These are phyloP conservation scores for Apophysomyces trapeziformis DNA, from an alignment of 371 early-diverging fungal species.

Conservation along the genomic window DNA sequence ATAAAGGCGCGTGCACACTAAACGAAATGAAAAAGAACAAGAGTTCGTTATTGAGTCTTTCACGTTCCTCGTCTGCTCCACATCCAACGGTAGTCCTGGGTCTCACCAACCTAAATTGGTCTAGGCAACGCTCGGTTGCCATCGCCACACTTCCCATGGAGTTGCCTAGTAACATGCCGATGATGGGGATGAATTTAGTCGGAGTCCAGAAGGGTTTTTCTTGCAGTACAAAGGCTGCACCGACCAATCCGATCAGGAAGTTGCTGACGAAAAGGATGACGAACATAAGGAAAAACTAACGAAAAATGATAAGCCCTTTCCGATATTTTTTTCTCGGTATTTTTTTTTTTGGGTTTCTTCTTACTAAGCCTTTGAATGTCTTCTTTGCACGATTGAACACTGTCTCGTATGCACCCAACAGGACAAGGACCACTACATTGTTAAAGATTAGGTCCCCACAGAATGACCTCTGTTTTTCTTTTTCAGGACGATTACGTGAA, in stretches of 20 bases:
- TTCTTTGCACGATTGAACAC: slow-evolving; percentile 48
- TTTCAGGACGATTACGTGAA: slow-evolving; percentile 30
- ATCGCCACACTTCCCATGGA: slow-evolving; percentile 84
- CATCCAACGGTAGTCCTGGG: not conserved
- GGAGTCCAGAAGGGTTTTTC: slow-evolving; percentile 77
- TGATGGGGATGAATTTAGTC: slow-evolving; percentile 80
- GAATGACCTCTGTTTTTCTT: not conserved
- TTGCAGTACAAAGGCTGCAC: slow-evolving; percentile 70
- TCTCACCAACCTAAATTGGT: slow-evolving; percentile 50
- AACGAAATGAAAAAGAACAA: slow-evolving; percentile 11
- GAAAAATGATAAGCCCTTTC: not conserved
- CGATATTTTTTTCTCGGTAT: not conserved
- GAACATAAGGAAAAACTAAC: slow-evolving; percentile 54
- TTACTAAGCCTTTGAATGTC: slow-evolving; percentile 48
- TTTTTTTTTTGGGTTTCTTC: not conserved
- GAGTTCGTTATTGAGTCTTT: not conserved
- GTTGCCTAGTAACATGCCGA: slow-evolving; percentile 89
- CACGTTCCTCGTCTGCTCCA: not conserved
- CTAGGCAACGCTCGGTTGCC: slow-evolving; percentile 69
- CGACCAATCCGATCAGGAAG: slow-evolving; percentile 54
- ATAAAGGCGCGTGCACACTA: slow-evolving; percentile 66
- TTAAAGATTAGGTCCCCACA: not conserved
- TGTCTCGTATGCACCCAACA: slow-evolving; percentile 47
- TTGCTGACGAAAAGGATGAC: slow-evolving; percentile 52
- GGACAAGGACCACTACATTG: slow-evolving; percentile 36